Conservation (phyloP, 2,329 filamentous ascomycete species). For the Cladophialophora carrionii region DNA sequence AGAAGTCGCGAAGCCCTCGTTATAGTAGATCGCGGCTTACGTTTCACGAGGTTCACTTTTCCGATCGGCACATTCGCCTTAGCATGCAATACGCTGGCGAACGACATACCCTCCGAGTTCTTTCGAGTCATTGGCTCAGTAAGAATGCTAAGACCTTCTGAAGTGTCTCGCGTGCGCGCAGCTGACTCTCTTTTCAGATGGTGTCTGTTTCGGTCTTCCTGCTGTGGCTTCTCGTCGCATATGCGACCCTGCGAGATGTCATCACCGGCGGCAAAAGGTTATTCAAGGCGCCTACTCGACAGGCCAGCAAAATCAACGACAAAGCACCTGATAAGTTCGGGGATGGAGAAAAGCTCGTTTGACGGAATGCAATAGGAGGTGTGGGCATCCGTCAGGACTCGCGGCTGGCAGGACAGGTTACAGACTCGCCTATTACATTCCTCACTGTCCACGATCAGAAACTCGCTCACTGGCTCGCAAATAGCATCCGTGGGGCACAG, state of each 20-base stretch:
- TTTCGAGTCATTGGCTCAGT: constrained; percentile 61
- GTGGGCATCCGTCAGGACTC: neutral
- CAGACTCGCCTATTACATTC: neutral
- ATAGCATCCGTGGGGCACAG: neutral
- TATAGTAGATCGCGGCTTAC: constrained; percentile 1
- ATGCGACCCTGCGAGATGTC: constrained; percentile 51
- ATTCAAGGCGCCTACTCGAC: constrained; percentile 15
- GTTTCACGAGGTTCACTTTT: constrained; percentile 53
- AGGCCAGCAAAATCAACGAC: neutral
- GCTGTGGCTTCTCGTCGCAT: constrained; percentile 59
- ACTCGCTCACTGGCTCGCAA: neutral
- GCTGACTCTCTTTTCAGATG: constrained; percentile 40
- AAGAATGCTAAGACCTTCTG: neutral
- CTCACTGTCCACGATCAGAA: neutral
- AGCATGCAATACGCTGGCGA: constrained; percentile 48
- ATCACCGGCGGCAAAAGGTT: constrained; percentile 25
- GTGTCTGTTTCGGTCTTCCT: constrained; percentile 53
- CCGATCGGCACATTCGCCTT: constrained; percentile 61
- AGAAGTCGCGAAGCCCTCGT: neutral
- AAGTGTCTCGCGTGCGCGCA: neutral
- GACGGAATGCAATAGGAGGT: neutral
- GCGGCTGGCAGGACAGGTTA: neutral
- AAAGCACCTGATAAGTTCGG: constrained; percentile 7
- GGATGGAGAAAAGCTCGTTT: constrained; percentile 10
- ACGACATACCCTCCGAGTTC: constrained; percentile 58